Conservation (phyloP, 2,329 filamentous ascomycete genomes). For the Aspergillus texensis region DNA sequence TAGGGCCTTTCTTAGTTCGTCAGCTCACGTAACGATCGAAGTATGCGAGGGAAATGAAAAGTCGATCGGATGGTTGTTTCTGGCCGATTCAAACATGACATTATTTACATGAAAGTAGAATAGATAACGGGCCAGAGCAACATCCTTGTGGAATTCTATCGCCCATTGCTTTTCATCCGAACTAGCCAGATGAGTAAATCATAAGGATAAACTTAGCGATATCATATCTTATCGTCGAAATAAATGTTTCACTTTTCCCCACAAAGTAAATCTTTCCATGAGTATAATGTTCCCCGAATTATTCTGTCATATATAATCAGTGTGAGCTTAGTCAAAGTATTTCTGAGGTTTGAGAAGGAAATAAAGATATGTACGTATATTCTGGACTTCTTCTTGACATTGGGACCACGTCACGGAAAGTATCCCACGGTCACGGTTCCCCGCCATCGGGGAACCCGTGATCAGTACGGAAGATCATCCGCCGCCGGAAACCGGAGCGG, state of each 20-base stretch:
- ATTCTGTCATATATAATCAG: not conserved
- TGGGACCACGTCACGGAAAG: not conserved
- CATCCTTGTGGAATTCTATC: not conserved
- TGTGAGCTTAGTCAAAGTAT: not conserved
- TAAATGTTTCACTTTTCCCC: not conserved
- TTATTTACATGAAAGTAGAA: too few species aligned
- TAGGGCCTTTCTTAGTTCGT: not conserved
- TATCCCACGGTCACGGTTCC: not conserved
- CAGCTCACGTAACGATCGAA: not conserved
- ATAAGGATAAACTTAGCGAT: not conserved
- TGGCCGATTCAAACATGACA: not conserved
- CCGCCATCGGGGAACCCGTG: not conserved
- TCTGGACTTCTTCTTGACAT: not conserved
- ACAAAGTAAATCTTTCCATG: not conserved
- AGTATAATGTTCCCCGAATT: not conserved
- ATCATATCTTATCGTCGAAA: not conserved
- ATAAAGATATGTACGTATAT: not conserved
- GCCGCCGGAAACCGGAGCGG: slow-evolving; percentile 11
- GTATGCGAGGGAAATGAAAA: not conserved
- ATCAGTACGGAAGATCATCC: slow-evolving; percentile 1
- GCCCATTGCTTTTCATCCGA: not conserved
- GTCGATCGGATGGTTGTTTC: not conserved
- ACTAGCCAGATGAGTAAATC: not conserved
- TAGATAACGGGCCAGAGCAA: too few species aligned
- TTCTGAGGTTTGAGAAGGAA: not conserved